Base-by-base conservation (phyloP, 805 yeast genomes). In the Danielia reshetovae region DNA sequence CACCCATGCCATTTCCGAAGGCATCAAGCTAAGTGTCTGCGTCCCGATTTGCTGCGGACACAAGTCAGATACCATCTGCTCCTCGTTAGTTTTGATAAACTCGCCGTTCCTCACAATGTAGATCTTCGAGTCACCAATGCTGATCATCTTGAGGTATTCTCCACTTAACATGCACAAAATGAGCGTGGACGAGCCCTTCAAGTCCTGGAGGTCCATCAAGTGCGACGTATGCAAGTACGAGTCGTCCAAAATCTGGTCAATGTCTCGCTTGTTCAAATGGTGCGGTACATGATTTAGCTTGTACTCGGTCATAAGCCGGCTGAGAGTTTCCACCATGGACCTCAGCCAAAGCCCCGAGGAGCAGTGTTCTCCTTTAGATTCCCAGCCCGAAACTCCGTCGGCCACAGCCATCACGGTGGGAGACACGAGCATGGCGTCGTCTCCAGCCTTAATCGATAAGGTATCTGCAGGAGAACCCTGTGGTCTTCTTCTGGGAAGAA, bases 381-480 rank as follows among this genome's bases (percentile, higher is more conserved):
- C 74, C 79, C 79, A 74, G 1, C 77, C 77, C 14, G 75, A 68
- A 6, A 74, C 76, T 1, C 80, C 80, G 47, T 74, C 80, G 3
- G 80, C 79, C 4, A 74, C 65, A 2, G 75, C 79, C 35, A 74
- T 46, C 27, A 74, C 63, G 4, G 74, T 63, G 0, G 78, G 76
- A 3, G 75, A 68, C 2, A 72, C 70, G 27, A 74, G 55, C 77
- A 74, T 71, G 7, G 80, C 77, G 46, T 74, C 80, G 42, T 74
- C 80, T 1, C 80, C 79, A 15, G 73, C 74, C 41, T 70, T 69
- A 29, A 74, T 64, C 6, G 75, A 68, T 4, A 74, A 50, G 0
- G 80, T 74, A 43, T 74, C 79, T 10, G 59, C 62, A 0, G 77
- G 76, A 15, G 74, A 69, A 3, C 78, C 77, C 28, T 67, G 70